Percentiles rank a stretch among this genome's conserved stretches.
Conservation (phyloP, 495 filamentous ascomycete species). For the Patellaria atrata region DNA sequence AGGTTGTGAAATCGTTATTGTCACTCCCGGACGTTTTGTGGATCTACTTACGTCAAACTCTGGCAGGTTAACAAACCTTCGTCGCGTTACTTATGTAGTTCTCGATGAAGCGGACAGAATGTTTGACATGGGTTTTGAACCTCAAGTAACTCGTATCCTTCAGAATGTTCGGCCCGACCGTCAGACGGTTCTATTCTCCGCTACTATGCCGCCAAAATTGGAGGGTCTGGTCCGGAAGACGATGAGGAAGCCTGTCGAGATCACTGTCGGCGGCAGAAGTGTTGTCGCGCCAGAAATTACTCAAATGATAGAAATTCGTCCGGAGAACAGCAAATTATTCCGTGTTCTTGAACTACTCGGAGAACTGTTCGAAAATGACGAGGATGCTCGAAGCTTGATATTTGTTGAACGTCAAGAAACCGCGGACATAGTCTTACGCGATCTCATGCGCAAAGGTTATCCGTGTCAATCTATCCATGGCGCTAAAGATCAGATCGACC, state of each 20-base stretch:
- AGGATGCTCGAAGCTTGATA: slow-evolving; percentile 77
- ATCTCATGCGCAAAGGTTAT: slow-evolving; percentile 78
- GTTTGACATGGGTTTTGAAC: slow-evolving; percentile 99
- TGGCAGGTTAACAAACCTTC: slow-evolving; percentile 81
- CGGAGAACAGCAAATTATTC: slow-evolving; percentile 67
- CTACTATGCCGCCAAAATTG: slow-evolving; percentile 91
- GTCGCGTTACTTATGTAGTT: slow-evolving; percentile 79
- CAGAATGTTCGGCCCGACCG: slow-evolving; percentile 78
- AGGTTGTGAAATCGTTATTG: slow-evolving; percentile 88
- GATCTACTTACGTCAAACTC: slow-evolving; percentile 86
- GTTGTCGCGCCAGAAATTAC: slow-evolving; percentile 91
- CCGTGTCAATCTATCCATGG: slow-evolving; percentile 95
- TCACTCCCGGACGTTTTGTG: slow-evolving; percentile 93
- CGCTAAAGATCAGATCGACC: slow-evolving; percentile 88
- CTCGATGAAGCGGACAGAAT: slow-evolving; percentile 97
- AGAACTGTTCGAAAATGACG: slow-evolving; percentile 71
- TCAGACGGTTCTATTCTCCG: slow-evolving; percentile 91
- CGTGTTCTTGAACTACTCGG: slow-evolving; percentile 77
- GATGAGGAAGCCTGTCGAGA: slow-evolving; percentile 74
- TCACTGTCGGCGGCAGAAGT: slow-evolving; percentile 79
- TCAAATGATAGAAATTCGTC: slow-evolving; percentile 79
- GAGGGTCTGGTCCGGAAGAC: slow-evolving; percentile 80
- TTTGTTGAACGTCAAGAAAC: slow-evolving; percentile 95
- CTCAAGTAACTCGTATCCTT: slow-evolving; percentile 94
- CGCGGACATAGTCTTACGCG: slow-evolving; percentile 68